phyloP scores from a whole-genome alignment of 352 stramenopile genomes.

The Globisporangium perplexum region DNA sequence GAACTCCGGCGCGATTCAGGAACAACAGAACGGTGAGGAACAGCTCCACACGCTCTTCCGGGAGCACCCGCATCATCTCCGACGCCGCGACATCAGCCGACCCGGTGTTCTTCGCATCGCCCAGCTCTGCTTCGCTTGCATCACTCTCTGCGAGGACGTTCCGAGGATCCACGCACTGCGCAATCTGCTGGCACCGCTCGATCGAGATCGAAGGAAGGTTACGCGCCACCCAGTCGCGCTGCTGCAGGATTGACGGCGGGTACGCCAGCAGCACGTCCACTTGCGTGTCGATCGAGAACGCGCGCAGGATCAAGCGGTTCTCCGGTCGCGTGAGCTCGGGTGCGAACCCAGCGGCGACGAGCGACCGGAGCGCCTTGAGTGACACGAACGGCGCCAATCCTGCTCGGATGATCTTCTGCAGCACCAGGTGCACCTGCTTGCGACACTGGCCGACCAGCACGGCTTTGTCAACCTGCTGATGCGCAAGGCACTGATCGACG shows the following conservation, averaged over 20 bases:
- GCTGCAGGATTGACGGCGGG: conserved; percentile 39
- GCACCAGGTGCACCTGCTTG: conserved; percentile 35
- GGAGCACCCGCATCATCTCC: conserved; percentile 27
- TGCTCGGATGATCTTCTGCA: conserved; percentile 44
- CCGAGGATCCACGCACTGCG: conserved; percentile 37
- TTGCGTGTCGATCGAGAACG: conserved; percentile 43
- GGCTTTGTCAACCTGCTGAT: conserved; percentile 63
- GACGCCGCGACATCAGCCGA: conserved; percentile 32
- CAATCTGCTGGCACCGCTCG: conserved; percentile 29
- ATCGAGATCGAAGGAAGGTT: conserved; percentile 37
- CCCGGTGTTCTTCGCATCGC: conserved; percentile 1
- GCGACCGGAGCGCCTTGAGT: conserved; percentile 21
- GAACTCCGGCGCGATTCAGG: conserved; percentile 29
- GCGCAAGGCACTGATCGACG: conserved; percentile 58
- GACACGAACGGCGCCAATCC: conserved; percentile 43
- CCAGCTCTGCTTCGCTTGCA: neutral
- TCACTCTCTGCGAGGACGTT: neutral
- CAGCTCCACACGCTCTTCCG: conserved; percentile 68
- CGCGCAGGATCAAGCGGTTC: conserved; percentile 47
- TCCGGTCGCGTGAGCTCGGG: conserved; percentile 27
- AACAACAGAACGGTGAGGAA: conserved; percentile 67
- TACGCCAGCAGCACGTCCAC: conserved; percentile 45
- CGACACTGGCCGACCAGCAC: conserved; percentile 47
- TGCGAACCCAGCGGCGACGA: conserved; percentile 39
- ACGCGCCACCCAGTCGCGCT: conserved; percentile 70